Evolutionary conservation across 352 stramenopile species (phyloP), one percentile per base, ranked within the genome.

Genomic region (Pythium myriotylum): DNA sequence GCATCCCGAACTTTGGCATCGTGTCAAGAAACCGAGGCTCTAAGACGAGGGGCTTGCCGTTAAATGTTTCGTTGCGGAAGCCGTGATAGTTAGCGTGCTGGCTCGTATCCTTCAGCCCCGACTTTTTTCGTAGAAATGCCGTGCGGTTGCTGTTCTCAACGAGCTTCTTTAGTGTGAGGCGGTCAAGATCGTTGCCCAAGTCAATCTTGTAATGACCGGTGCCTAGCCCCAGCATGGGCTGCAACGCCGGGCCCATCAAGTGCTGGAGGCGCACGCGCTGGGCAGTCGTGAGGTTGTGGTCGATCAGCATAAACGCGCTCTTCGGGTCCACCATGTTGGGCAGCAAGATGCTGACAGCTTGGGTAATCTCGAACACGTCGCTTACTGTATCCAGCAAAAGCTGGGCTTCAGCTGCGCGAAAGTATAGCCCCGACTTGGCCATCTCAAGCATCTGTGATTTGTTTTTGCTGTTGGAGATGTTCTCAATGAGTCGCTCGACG

Each of bases 381-480:
- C 72, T 61, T 8, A 91, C 76, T n/a, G 67, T 75, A 42, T 91
- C 76, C 6, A 93, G 65, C 32, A 93, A 72, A 5, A 86, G 55
- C 56, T 93, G 84, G 6, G 84, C 84, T 39, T 93, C 82, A 22
- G 76, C 54, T 12, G 72, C 72, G 46, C 81, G 85, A 52, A 93
- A 93, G 45, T 74, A 78, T 14, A 92, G 72, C 9, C 84, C 82
- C 0, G 79, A 79, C 57, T 93, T 92, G 54, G 82, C 82, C 78
- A 93, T 93, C 24, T 74, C 61, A 20, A 93, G 68, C 78, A 93
- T 93, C 50, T 91, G 84, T 5, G 65, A 76, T 64, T 93, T 90
- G 61, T 89, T 88, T 65, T 90, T 91, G 60, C 83, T 91, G 20
- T 63, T 64, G 10, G 59, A 77, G 32, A 93, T 89, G 57, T 93